These are phyloP conservation scores for Hysterangium stoloniferum DNA, from an alignment of 768 basidiomycete genomes.

Conservation along the genomic window DNA sequence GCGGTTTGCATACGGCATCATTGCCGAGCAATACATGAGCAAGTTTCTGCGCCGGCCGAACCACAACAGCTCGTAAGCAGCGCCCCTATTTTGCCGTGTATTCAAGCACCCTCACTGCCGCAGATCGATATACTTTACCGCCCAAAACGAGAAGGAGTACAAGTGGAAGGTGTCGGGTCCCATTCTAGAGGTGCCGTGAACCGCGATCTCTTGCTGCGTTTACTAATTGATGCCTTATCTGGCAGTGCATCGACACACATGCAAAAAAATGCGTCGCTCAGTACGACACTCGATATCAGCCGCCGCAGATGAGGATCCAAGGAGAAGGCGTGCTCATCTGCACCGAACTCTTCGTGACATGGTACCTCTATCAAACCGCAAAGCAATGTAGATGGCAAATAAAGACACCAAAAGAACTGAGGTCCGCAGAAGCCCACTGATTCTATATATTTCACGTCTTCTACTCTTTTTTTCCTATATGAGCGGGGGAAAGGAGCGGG, in stretches of 20 bases:
- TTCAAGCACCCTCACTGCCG: not conserved
- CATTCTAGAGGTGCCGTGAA: slow-evolving; percentile 13
- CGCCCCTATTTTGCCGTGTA: not conserved
- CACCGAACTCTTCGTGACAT: slow-evolving; percentile 9
- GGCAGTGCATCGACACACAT: slow-evolving; percentile 10
- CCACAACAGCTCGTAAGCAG: slow-evolving; percentile 52
- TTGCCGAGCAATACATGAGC: slow-evolving; percentile 42
- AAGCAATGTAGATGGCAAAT: slow-evolving; percentile 12
- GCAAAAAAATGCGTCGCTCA: slow-evolving; percentile 8
- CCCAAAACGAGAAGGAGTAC: slow-evolving; percentile 59
- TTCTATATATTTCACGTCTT: no score
- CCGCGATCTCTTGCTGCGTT: slow-evolving; percentile 13
- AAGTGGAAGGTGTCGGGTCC: slow-evolving; percentile 54
- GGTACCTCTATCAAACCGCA: slow-evolving; percentile 9
- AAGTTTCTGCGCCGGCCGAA: slow-evolving; percentile 49
- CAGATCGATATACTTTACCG: slow-evolving; percentile 70
- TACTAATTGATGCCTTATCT: slow-evolving; percentile 19
- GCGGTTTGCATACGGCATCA: slow-evolving; percentile 62
- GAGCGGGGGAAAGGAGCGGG: no score
- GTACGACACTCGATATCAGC: slow-evolving; percentile 5
- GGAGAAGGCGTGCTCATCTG: slow-evolving; percentile 9
- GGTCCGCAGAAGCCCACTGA: no score
- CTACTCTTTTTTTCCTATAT: no score
- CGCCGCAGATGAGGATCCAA: slow-evolving; percentile 9
- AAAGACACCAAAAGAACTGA: slow-evolving; percentile 8